Percentiles rank a stretch among this genome's conserved stretches.
Evolutionary conservation across 2,329 filamentous ascomycete species (phyloP).

Genomic region (Talaromyces sp.): DNA sequence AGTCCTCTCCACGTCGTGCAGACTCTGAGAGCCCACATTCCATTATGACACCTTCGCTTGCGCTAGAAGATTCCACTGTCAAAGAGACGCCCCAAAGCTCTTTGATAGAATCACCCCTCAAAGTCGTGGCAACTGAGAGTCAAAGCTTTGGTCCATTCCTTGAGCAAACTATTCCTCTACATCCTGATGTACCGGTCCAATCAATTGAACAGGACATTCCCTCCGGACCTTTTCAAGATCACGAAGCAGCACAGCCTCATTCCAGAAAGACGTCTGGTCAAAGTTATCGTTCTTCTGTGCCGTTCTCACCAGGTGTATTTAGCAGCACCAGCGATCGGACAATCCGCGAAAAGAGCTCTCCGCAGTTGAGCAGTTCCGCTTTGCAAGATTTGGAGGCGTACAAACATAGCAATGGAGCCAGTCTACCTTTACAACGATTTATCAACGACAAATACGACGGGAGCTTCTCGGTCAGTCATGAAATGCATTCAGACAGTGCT

Average conservation of each 20-base stretch:
- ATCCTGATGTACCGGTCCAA: constrained; percentile 16
- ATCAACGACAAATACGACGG: constrained; percentile 38
- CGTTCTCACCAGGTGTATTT: constrained; percentile 20
- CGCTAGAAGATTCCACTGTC: background rate
- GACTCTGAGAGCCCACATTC: constrained; percentile 4
- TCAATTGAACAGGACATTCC: constrained; percentile 5
- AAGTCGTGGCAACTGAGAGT: background rate
- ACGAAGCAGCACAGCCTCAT: background rate
- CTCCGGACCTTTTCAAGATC: background rate
- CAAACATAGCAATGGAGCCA: constrained; percentile 32
- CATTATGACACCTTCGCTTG: background rate
- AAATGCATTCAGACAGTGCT: background rate
- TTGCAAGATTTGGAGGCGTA: constrained; percentile 24
- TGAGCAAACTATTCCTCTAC: background rate
- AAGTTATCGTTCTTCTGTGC: constrained; percentile 24
- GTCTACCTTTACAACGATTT: constrained; percentile 38
- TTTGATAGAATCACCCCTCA: background rate
- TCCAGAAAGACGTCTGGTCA: constrained; percentile 19
- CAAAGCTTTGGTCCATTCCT: background rate
- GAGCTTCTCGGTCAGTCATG: constrained; percentile 21
- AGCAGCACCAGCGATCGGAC: constrained; percentile 27
- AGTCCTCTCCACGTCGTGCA: background rate
- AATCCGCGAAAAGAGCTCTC: constrained; percentile 31
- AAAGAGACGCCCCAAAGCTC: constrained; percentile 2
- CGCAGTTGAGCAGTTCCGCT: constrained; percentile 28